These are phyloP conservation scores for Arachnomyces sp. DNA, from an alignment of 2,329 filamentous ascomycete species.

Conservation along the genomic window DNA sequence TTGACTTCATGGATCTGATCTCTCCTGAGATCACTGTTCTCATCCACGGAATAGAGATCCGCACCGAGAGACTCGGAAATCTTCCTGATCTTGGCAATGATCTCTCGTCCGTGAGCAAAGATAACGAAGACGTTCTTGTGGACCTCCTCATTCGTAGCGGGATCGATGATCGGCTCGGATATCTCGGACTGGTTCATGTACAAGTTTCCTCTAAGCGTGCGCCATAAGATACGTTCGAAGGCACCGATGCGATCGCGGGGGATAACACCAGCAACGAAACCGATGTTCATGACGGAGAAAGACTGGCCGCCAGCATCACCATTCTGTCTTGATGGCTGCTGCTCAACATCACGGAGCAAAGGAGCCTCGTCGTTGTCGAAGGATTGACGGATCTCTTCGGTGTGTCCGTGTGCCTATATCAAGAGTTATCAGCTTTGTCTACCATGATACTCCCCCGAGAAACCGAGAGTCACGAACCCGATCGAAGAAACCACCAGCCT, in stretches of 20 bases:
- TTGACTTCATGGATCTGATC: slow-evolving; percentile 98
- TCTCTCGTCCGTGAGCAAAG: slow-evolving; percentile 96
- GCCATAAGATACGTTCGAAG: slow-evolving; percentile 96
- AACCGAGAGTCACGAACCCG: slow-evolving; percentile 39
- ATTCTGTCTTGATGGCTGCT: slow-evolving; percentile 57
- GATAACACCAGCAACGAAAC: slow-evolving; percentile 95
- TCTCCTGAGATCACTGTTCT: slow-evolving; percentile 88
- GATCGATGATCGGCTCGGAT: slow-evolving; percentile 82
- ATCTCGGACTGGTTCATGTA: slow-evolving; percentile 99
- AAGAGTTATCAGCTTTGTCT: slow-evolving; percentile 2
- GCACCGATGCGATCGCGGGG: slow-evolving; percentile 83
- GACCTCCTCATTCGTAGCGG: slow-evolving; percentile 80
- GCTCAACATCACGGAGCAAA: slow-evolving; percentile 84
- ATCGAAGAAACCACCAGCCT: slow-evolving; percentile 96
- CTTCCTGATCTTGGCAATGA: slow-evolving; percentile 96
- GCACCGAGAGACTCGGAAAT: slow-evolving; percentile 96
- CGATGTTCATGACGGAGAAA: slow-evolving; percentile 97
- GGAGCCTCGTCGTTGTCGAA: slow-evolving; percentile 84
- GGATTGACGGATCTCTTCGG: slow-evolving; percentile 90
- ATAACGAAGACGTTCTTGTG: slow-evolving; percentile 99
- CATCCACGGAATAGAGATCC: slow-evolving; percentile 91
- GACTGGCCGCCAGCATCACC: slow-evolving; percentile 62
- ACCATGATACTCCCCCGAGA: not conserved
- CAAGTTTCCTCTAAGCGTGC: slow-evolving; percentile 90
- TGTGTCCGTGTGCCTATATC: slow-evolving; percentile 74